These are phyloP conservation scores for Talaromyces sp. DNA, from an alignment of 2,329 filamentous ascomycete genomes.

Conservation along the genomic window DNA sequence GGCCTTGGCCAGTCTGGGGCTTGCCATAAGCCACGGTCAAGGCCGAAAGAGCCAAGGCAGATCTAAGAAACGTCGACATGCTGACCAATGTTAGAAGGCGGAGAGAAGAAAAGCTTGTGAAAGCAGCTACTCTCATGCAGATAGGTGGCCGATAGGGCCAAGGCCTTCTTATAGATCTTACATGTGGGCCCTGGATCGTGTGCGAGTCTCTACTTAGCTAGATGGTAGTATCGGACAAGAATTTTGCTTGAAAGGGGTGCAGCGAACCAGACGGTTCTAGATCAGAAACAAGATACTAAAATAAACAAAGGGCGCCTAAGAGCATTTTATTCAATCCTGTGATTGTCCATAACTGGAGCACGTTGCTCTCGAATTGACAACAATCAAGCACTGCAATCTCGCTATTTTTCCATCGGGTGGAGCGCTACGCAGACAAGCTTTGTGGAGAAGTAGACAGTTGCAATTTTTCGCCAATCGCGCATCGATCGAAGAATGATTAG, in stretches of 20 bases:
- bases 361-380: background rate
- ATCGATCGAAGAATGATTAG: background rate
- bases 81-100: background rate
- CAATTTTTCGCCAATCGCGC: background rate
- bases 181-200: background rate
- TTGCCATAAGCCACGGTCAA: background rate
- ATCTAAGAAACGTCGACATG: background rate
- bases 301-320: background rate
- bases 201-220: background rate
- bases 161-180: background rate
- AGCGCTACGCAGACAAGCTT: background rate
- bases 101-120: background rate
- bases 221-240: background rate
- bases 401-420: background rate
- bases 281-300: background rate
- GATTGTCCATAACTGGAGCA: background rate
- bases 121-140: background rate
- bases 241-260: background rate
- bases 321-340: background rate
- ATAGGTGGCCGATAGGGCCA: background rate
- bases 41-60: background rate
- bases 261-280: background rate
- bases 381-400: background rate
- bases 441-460: background rate
- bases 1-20: constrained; percentile 2